A percentile compares a stretch with the other conserved stretches of the same genome.
Evolutionary conservation across 495 filamentous ascomycete genomes (phyloP).

Genomic region (Ramalina intermedia): DNA sequence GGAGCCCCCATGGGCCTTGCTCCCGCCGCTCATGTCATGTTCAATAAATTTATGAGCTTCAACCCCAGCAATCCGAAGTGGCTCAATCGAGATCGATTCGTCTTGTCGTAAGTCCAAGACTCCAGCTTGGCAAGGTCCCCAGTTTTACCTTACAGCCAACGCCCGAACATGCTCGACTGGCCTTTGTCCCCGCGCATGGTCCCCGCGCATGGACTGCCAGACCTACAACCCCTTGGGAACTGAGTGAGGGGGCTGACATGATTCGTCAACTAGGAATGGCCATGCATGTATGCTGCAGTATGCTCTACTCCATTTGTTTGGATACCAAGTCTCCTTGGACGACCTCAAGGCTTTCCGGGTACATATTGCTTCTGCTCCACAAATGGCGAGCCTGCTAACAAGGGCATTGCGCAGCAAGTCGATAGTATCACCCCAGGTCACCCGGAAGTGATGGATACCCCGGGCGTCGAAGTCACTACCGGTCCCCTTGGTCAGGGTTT

Average conservation of each 20-base stretch:
- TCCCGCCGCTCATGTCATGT: conserved; percentile 91
- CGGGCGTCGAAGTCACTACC: conserved; percentile 94
- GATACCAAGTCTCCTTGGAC: conserved; percentile 71
- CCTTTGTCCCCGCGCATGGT: no score
- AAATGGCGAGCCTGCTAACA: neutral
- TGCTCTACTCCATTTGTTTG: conserved; percentile 91
- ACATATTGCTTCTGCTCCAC: conserved; percentile 25
- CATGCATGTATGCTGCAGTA: conserved; percentile 99
- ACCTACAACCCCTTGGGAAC: no score
- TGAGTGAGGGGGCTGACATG: neutral
- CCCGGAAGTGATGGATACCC: conserved; percentile 91
- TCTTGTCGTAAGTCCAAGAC: conserved; percentile 73
- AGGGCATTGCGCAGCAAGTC: conserved; percentile 37
- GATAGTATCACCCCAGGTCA: conserved; percentile 95
- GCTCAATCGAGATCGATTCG: conserved; percentile 94
- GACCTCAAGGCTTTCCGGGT: conserved; percentile 94
- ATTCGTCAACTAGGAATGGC: conserved; percentile 54
- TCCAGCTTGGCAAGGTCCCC: no score
- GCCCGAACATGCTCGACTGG: no score
- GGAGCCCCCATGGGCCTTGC: conserved; percentile 99
- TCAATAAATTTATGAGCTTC: conserved; percentile 98
- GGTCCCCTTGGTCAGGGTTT: conserved; percentile 94
- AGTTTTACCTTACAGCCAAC: no score
- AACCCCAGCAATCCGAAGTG: conserved; percentile 98
- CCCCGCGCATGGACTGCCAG: no score